Percentiles rank a stretch among this genome's conserved stretches.
Conservation (phyloP, 495 filamentous ascomycete genomes). For the Astrocystis sublimbata region DNA sequence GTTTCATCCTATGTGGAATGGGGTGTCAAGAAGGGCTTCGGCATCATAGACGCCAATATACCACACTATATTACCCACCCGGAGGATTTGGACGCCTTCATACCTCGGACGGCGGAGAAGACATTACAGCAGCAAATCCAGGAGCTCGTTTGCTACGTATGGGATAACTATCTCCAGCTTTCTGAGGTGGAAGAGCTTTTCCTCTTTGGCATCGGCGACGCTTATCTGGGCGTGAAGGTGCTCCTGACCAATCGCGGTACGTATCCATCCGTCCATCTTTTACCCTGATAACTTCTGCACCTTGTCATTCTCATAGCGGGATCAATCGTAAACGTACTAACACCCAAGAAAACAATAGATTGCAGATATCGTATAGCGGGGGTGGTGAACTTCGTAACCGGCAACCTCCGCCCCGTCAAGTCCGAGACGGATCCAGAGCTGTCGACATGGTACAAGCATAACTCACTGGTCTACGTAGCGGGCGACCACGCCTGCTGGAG, state of each 20-base stretch:
- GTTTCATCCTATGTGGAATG: constrained; percentile 78
- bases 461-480: constrained; percentile 73
- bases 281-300: background rate
- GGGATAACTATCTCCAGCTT: constrained; percentile 96
- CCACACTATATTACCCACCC: constrained; percentile 65
- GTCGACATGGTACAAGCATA: constrained; percentile 70
- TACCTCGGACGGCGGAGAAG: constrained; percentile 33
- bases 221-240: constrained; percentile 68
- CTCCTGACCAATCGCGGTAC: constrained; percentile 67
- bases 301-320: too few relatives aligned
- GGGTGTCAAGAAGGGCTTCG: constrained; percentile 71
- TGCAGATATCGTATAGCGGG: constrained; percentile 48
- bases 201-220: constrained; percentile 79
- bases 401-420: constrained; percentile 64
- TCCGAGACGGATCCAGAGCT: constrained; percentile 64
- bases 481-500: constrained; percentile 71
- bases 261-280: too few relatives aligned
- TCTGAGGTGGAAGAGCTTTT: constrained; percentile 69
- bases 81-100: constrained; percentile 44
- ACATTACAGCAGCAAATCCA: constrained; percentile 57
- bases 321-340: background rate
- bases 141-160: constrained; percentile 81
- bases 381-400: constrained; percentile 61
- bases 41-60: constrained; percentile 86
- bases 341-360: constrained; percentile 30